These are phyloP conservation scores for Drosera spatulata DNA, from an alignment of 179 eudicot species.

Conservation along the genomic window DNA sequence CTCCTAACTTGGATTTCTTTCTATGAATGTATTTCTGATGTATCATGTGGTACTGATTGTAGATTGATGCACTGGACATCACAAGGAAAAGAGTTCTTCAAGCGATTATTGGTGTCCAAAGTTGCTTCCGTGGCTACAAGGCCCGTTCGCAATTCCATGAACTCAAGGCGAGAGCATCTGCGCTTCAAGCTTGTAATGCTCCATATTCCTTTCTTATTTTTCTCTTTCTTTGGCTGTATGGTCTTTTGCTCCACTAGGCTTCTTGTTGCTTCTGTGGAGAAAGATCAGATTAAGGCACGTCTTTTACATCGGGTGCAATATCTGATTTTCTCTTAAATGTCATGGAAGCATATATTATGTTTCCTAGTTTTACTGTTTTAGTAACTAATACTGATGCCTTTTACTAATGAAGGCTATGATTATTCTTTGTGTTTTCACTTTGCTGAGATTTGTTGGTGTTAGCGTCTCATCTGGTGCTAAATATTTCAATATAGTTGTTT, in stretches of 20 bases:
- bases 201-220: not conserved
- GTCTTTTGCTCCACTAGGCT: too few relatives aligned
- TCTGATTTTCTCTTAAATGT: too few relatives aligned
- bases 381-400: too few relatives aligned
- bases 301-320: too few relatives aligned
- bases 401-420: too few relatives aligned
- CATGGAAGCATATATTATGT: too few relatives aligned
- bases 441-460: not conserved
- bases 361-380: too few relatives aligned
- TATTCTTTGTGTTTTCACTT: not conserved
- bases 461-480: not conserved
- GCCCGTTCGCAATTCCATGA: slow-evolving; percentile 60
- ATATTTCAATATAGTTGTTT: slow-evolving; percentile 43
- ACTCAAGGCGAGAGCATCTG: slow-evolving; percentile 39
- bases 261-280: too few relatives aligned
- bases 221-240: not conserved
- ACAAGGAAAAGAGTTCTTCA: slow-evolving; percentile 85
- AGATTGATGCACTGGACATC: slow-evolving; percentile 94
- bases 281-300: too few relatives aligned
- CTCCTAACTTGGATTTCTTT: too few relatives aligned
- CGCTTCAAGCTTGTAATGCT: slow-evolving; percentile 72
- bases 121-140: slow-evolving; percentile 92
- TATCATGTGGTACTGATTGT: not conserved
- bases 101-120: slow-evolving; percentile 88
- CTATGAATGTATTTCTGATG: not conserved